phyloP scores from a whole-genome alignment of 2,329 filamentous ascomycete species.

The Diaporthe sp. region DNA sequence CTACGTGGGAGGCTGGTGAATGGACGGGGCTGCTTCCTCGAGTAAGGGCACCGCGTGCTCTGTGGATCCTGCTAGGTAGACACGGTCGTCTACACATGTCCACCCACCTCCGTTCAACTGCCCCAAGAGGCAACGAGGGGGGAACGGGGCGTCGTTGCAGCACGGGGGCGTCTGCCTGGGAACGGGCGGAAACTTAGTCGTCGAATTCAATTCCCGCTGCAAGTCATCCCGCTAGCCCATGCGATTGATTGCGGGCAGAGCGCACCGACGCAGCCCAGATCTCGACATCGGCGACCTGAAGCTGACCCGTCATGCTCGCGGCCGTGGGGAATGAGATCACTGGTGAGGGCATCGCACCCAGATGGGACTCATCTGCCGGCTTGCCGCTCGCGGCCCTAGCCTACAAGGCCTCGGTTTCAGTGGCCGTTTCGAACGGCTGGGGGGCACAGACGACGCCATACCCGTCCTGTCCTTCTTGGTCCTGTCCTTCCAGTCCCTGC shows the following conservation, averaged over 20 bases:
- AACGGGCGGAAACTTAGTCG: neutral
- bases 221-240: slow-evolving; percentile 27
- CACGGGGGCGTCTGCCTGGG: slow-evolving; percentile 1
- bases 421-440: slow-evolving; percentile 38
- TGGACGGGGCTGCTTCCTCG: slow-evolving; percentile 8
- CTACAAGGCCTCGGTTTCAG: slow-evolving; percentile 38
- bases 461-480: slow-evolving; percentile 10
- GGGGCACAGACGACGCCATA: slow-evolving; percentile 35
- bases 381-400: slow-evolving; percentile 13
- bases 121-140: neutral
- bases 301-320: slow-evolving; percentile 9
- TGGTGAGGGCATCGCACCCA: slow-evolving; percentile 6
- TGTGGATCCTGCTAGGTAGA: slow-evolving; percentile 5
- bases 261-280: slow-evolving; percentile 23
- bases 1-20: slow-evolving; percentile 1
- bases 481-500: neutral
- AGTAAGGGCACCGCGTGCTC: slow-evolving; percentile 24
- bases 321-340: neutral
- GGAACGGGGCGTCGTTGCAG: neutral
- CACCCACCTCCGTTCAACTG: neutral
- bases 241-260: slow-evolving; percentile 15
- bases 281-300: slow-evolving; percentile 26
- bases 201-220: slow-evolving; percentile 20
- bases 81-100: neutral
- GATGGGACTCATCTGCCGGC: slow-evolving; percentile 24